Conservation (phyloP, 805 yeast genomes). For the Pichia gijzeniarum region DNA sequence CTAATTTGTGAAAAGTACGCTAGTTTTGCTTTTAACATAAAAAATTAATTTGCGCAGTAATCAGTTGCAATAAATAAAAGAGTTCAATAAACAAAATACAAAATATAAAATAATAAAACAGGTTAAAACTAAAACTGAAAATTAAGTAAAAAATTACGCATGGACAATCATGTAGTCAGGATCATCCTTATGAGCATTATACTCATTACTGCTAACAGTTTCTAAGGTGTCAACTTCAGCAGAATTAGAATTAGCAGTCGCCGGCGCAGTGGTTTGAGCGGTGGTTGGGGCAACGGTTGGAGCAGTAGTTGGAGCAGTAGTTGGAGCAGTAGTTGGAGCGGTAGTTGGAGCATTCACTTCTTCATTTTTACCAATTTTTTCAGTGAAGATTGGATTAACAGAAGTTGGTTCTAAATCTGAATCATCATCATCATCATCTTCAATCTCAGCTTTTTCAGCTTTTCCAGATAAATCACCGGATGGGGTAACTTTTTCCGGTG, state of each 20-base stretch:
- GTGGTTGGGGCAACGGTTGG: too few relatives aligned
- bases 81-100: too few relatives aligned
- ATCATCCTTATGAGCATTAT: constrained; percentile 37
- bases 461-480: background rate
- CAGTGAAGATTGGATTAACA: constrained; percentile 28
- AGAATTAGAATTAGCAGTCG: constrained; percentile 17
- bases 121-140: background rate
- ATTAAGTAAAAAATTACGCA: constrained; percentile 7
- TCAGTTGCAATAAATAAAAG: too few relatives aligned
- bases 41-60: too few relatives aligned
- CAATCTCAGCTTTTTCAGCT: background rate
- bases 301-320: too few relatives aligned
- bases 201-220: constrained; percentile 45
- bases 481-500: constrained; percentile 6
- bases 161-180: constrained; percentile 40
- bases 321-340: constrained; percentile 6
- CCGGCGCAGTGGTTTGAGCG: constrained; percentile 7
- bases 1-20: too few relatives aligned
- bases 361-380: constrained; percentile 19
- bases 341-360: constrained; percentile 7
- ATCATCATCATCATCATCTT: constrained; percentile 15
- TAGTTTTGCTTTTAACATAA: too few relatives aligned
- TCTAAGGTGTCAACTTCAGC: constrained; percentile 37
- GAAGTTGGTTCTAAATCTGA: constrained; percentile 19
- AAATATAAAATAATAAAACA: background rate